A percentile compares a stretch with the other conserved stretches of the same genome.
Conservation (phyloP, 495 filamentous ascomycete genomes). For the Lophiotrema nucula region DNA sequence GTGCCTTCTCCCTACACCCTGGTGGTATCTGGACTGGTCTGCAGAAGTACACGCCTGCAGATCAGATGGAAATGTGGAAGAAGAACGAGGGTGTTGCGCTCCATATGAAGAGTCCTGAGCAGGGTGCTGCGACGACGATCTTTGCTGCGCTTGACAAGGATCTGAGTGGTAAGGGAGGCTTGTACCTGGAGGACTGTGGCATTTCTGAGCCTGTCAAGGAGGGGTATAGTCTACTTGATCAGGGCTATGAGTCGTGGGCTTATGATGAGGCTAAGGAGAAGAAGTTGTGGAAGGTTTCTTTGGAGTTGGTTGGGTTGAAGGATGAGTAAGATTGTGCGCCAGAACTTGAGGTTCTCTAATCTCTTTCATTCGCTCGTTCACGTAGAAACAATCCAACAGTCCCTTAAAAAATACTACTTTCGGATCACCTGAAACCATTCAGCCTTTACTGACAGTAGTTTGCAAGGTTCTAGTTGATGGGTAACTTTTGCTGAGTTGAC, state of each 20-base stretch:
- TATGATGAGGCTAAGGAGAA: slow-evolving; percentile 30
- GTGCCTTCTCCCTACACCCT: slow-evolving; percentile 28
- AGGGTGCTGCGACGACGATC: slow-evolving; percentile 47
- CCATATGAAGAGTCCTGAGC: slow-evolving; percentile 25
- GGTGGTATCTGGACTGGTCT: slow-evolving; percentile 26
- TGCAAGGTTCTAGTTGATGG: too few species aligned
- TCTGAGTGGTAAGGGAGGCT: slow-evolving; percentile 43
- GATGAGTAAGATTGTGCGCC: too few species aligned
- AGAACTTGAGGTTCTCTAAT: too few species aligned
- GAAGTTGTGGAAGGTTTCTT: slow-evolving; percentile 27
- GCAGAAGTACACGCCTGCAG: slow-evolving; percentile 32
- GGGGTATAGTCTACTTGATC: not conserved
- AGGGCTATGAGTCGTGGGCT: slow-evolving; percentile 25
- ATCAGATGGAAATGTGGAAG: slow-evolving; percentile 26
- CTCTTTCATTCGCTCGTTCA: too few species aligned
- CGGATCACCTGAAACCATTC: too few species aligned
- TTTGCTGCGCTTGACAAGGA: slow-evolving; percentile 44
- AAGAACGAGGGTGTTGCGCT: not conserved
- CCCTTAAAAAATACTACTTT: too few species aligned
- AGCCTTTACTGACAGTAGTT: too few species aligned
- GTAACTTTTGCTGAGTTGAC: too few species aligned
- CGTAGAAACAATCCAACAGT: too few species aligned
- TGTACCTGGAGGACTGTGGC: slow-evolving; percentile 45
- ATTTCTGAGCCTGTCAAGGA: slow-evolving; percentile 29
- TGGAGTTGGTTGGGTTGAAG: slow-evolving; percentile 25